Conservation (phyloP, 441 rosid species). For the Pelargonium myrrhifolium region DNA sequence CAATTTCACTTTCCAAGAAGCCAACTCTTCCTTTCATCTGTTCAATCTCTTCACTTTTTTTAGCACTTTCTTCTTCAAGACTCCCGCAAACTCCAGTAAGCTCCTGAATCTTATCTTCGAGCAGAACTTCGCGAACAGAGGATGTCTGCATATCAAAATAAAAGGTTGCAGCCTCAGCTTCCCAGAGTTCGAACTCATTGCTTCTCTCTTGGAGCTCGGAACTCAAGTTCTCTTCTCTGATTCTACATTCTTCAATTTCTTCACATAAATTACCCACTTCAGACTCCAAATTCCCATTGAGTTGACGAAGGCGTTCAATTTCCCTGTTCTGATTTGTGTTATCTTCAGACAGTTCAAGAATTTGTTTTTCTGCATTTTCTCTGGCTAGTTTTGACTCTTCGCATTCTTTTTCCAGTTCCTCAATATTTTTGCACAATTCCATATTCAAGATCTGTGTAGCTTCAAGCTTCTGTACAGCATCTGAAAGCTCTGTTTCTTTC, state of each 20-base stretch:
- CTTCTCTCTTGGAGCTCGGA: slow-evolving; percentile 54
- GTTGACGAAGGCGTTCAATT: slow-evolving; percentile 42
- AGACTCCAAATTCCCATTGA: slow-evolving; percentile 44
- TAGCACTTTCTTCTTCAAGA: slow-evolving; percentile 35
- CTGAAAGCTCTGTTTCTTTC: slow-evolving; percentile 46
- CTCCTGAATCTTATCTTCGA: slow-evolving; percentile 52
- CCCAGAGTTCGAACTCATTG: slow-evolving; percentile 61
- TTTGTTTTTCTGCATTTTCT: slow-evolving; percentile 36
- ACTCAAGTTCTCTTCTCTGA: slow-evolving; percentile 42
- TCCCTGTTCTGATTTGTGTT: slow-evolving; percentile 39
- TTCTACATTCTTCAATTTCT: slow-evolving; percentile 46
- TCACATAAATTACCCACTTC: slow-evolving; percentile 35
- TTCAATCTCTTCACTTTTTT: slow-evolving; percentile 31
- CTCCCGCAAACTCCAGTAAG: slow-evolving; percentile 40
- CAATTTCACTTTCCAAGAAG: slow-evolving; percentile 45
- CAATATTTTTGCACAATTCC: slow-evolving; percentile 43
- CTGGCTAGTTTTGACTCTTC: slow-evolving; percentile 37
- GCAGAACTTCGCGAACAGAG: slow-evolving; percentile 45
- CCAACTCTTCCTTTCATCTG: slow-evolving; percentile 45
- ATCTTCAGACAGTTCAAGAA: slow-evolving; percentile 34
- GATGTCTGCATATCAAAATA: slow-evolving; percentile 58
- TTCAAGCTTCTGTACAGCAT: slow-evolving; percentile 54
- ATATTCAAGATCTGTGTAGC: slow-evolving; percentile 38
- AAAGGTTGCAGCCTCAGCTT: slow-evolving; percentile 57
- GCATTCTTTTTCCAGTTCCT: slow-evolving; percentile 50